Percentiles rank a stretch among this genome's conserved stretches.
These are phyloP conservation scores for Fraxinus sp. DNA, from an alignment of 305 asterid genomes.

Conservation along the genomic window DNA sequence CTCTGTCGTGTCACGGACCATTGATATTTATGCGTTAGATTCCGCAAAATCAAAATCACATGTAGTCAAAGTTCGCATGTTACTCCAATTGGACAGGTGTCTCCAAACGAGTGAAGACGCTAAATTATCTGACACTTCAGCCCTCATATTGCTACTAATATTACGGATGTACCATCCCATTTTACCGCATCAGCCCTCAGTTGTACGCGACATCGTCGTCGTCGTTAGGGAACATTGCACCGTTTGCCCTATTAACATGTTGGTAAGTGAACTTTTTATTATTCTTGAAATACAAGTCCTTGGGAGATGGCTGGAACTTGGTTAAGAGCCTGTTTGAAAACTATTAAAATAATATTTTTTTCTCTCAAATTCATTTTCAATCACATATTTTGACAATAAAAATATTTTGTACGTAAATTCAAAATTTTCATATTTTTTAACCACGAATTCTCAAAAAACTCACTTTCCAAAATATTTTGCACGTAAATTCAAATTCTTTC, in stretches of 20 bases:
- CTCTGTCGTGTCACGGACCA: not conserved
- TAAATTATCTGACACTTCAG: not conserved
- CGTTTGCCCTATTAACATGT: not conserved
- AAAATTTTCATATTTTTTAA: too few species aligned
- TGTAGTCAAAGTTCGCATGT: not conserved
- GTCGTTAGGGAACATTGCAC: not conserved
- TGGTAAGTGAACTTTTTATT: not conserved
- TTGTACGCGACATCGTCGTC: not conserved
- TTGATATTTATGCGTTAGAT: not conserved
- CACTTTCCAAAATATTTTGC: too few species aligned
- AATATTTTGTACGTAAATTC: too few species aligned
- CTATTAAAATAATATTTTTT: too few species aligned
- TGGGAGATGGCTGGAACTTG: not conserved
- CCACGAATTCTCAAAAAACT: too few species aligned
- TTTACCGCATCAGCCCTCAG: not conserved
- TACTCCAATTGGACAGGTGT: not conserved
- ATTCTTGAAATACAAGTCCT: not conserved
- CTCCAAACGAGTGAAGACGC: not conserved
- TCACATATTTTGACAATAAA: not conserved
- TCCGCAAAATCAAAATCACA: not conserved
- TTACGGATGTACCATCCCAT: not conserved
- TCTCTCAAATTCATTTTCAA: too few species aligned
- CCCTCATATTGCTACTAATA: not conserved
- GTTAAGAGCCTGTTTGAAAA: too few species aligned
- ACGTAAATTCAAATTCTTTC: too few species aligned